Conservation (phyloP, 441 rosid species). For the Theobroma grandiflorum region DNA sequence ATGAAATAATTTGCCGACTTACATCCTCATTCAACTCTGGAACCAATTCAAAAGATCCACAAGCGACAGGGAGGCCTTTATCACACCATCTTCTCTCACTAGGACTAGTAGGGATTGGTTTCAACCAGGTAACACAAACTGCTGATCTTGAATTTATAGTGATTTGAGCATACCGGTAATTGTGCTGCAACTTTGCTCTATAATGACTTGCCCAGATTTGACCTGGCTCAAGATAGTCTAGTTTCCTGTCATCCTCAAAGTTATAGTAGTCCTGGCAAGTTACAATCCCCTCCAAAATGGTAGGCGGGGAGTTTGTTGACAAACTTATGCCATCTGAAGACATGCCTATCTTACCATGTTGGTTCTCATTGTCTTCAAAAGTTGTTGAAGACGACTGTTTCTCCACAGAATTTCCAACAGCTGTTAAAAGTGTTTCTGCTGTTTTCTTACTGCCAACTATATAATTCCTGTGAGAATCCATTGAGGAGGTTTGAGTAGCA, state of each 20-base stretch:
- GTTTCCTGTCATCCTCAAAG: slow-evolving; percentile 32
- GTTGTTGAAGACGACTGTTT: not conserved
- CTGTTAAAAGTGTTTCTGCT: not conserved
- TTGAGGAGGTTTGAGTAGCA: slow-evolving; percentile 16
- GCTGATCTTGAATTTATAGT: slow-evolving; percentile 20
- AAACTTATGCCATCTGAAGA: not conserved
- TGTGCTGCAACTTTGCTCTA: slow-evolving; percentile 24
- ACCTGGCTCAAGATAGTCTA: slow-evolving; percentile 29
- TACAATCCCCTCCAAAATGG: slow-evolving; percentile 13
- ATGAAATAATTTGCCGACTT: slow-evolving; percentile 25
- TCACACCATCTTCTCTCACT: slow-evolving; percentile 40
- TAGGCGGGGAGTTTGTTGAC: slow-evolving; percentile 16
- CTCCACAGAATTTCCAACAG: not conserved
- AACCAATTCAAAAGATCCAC: slow-evolving; percentile 37
- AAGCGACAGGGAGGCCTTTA: slow-evolving; percentile 37
- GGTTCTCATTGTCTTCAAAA: not conserved
- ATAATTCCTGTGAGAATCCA: not conserved
- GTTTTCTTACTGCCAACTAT: not conserved
- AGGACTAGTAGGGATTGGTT: slow-evolving; percentile 36
- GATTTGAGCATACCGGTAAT: slow-evolving; percentile 35
- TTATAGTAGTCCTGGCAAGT: slow-evolving; percentile 29
- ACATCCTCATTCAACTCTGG: slow-evolving; percentile 35
- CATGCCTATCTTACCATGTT: not conserved
- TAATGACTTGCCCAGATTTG: slow-evolving; percentile 33
- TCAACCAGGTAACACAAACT: slow-evolving; percentile 38